Evolutionary conservation across 192 early-diverging fungal species (phyloP).

Genomic region (Backusella circina): DNA sequence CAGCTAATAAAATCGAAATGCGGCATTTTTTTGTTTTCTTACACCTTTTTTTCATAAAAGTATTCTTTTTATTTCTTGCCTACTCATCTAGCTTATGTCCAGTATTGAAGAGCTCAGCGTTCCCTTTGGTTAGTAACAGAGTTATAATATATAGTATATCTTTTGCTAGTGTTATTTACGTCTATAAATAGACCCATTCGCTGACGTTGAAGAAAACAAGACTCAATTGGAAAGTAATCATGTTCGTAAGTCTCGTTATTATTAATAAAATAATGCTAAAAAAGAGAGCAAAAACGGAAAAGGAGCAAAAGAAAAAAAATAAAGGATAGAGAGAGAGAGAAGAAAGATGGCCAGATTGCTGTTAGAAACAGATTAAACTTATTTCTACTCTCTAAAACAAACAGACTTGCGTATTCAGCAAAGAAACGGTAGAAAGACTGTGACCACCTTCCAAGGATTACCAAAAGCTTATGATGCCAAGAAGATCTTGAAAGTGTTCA

Average conservation of each 20-base stretch:
- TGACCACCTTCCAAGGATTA: slow-evolving; percentile 92
- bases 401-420: slow-evolving; percentile 96
- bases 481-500: slow-evolving; percentile 90
- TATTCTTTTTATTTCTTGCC: neutral
- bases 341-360: neutral
- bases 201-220: slow-evolving; percentile 38
- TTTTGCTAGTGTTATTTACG: neutral
- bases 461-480: slow-evolving; percentile 82
- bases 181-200: slow-evolving; percentile 35
- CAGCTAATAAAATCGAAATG: no score
- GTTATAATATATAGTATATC: no score
- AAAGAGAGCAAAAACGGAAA: neutral
- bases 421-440: slow-evolving; percentile 93
- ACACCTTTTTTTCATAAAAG: neutral
- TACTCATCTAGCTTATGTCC: slow-evolving; percentile 15
- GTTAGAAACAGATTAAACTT: neutral
- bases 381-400: neutral
- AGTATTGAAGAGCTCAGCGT: slow-evolving; percentile 28
- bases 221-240: slow-evolving; percentile 25
- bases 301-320: neutral
- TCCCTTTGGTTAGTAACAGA: slow-evolving; percentile 15
- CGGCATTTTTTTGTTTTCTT: neutral
- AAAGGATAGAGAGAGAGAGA: neutral
- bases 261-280: neutral
- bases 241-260: slow-evolving; percentile 39